Base-by-base conservation (phyloP, 2,329 filamentous ascomycete species). In the Hymenoscyphus fructigenus region DNA sequence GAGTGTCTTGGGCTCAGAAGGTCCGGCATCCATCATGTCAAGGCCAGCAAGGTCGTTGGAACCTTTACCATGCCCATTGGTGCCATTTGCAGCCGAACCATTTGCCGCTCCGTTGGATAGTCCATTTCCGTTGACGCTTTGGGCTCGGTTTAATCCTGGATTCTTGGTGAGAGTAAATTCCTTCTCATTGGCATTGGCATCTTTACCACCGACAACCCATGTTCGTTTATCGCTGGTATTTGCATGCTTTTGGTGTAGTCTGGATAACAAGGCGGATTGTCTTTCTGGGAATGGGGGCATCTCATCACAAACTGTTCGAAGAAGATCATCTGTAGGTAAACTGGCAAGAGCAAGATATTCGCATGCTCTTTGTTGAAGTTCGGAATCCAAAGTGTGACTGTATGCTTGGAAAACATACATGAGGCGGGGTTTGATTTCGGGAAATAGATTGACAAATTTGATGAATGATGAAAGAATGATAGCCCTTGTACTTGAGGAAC, bases 271-370 rank as follows among this genome's bases (percentile, higher is more conserved):
- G 1, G 95, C 94, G 5, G 95, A 98, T 65, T 96, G 89, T 66
- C 96, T 85, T 77, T 99, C 93, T 0, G 95, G 96, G 79, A 98
- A 99, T 0, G 95, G 93, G 2, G 95, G 95, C 96, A 99, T 99
- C 77, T 99, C 95, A 72, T 99, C 95, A 77, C 93, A 97, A 5
- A 99, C 89, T 0, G 95, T 98, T 60, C 95, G 88, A 14, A 99
- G 83, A 6, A 99, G 84, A 69, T 98, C 93, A 73, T 99, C 95
- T 0, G 92, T 92, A 0, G 92, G 91, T 76, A 96, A 84, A 38
- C 86, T 93, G 20, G 93, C 92, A 67, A 99, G 83, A 0, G 91
- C 88, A 66, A 97, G 83, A 76, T 98, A 99, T 77, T 99, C 95
- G 79, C 93, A 99, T 15, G 95, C 94, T 78, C 95, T 84, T 79